Conservation (phyloP, 106 monocot genomes). For the Posidonia australis region DNA sequence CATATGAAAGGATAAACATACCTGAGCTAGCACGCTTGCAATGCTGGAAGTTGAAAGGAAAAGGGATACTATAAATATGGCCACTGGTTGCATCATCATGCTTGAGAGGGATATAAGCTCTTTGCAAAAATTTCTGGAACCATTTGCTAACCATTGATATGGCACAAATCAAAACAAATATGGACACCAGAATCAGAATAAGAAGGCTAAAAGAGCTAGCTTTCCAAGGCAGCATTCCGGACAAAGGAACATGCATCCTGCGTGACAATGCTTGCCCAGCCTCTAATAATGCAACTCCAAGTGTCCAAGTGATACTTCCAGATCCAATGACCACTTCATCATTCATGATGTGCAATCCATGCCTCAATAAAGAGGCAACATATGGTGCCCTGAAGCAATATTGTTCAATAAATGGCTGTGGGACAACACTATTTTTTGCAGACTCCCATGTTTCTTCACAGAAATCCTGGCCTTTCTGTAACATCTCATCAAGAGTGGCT, state of each 20-base stretch:
- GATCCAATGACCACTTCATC: conserved; percentile 69
- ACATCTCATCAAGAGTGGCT: conserved; percentile 44
- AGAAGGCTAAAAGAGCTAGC: conserved; percentile 26
- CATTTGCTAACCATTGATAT: conserved; percentile 33
- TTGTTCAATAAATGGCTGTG: conserved; percentile 94
- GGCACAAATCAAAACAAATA: conserved; percentile 35
- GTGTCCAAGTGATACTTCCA: conserved; percentile 92
- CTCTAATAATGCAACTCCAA: conserved; percentile 78
- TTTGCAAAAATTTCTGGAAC: conserved; percentile 37
- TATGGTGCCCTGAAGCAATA: conserved; percentile 97
- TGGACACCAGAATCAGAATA: conserved; percentile 34
- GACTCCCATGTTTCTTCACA: conserved; percentile 66
- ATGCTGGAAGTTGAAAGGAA: conserved; percentile 46
- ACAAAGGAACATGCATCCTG: conserved; percentile 34
- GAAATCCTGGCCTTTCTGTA: conserved; percentile 54
- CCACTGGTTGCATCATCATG: conserved; percentile 30
- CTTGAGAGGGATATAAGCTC: conserved; percentile 46
- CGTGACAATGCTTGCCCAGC: conserved; percentile 51
- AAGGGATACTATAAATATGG: conserved; percentile 23
- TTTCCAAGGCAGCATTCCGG: conserved; percentile 23
- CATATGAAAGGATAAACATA: conserved; percentile 7
- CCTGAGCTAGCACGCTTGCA: conserved; percentile 68
- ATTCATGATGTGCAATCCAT: conserved; percentile 75
- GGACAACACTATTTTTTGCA: conserved; percentile 69
- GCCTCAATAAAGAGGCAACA: conserved; percentile 62